Conservation (phyloP, 208 protist genomes). For the Trypanosoma vivax region DNA sequence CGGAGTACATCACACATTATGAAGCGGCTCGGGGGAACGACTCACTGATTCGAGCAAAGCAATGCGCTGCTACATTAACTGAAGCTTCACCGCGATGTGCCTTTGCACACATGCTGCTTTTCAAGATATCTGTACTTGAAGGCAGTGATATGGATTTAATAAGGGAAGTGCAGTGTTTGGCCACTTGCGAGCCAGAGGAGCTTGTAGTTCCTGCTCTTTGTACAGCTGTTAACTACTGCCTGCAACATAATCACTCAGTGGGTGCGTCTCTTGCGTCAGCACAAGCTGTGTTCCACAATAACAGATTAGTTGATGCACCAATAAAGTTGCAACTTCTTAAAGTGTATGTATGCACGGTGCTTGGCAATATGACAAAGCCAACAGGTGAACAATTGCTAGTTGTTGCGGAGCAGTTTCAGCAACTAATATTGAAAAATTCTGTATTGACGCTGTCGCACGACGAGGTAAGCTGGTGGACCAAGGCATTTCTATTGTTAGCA, state of each 20-base stretch:
- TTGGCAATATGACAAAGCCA: conserved; percentile 4
- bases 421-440: conserved; percentile 7
- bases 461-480: conserved; percentile 19
- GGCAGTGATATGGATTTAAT: conserved; percentile 8
- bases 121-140: conserved; percentile 21
- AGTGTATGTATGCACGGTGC: conserved; percentile 15
- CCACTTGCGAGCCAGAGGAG: conserved; percentile 12
- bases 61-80: conserved; percentile 6
- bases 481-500: conserved; percentile 19
- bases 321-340: conserved; percentile 15
- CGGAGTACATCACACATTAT: conserved; percentile 5
- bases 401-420: conserved; percentile 4
- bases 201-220: conserved; percentile 18
- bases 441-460: conserved; percentile 8
- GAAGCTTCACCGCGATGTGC: conserved; percentile 7
- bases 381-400: conserved; percentile 14
- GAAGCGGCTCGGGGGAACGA: neutral
- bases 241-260: conserved; percentile 5
- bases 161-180: conserved; percentile 11
- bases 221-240: conserved; percentile 18
- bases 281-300: conserved; percentile 8
- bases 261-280: conserved; percentile 9
- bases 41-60: conserved; percentile 6
- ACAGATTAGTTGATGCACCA: neutral
- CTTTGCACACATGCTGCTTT: conserved; percentile 18